Evolutionary conservation across 2,329 filamentous ascomycete species (phyloP), one percentile per base, ranked within the genome.

Genomic region (Westerdykella ornata): DNA sequence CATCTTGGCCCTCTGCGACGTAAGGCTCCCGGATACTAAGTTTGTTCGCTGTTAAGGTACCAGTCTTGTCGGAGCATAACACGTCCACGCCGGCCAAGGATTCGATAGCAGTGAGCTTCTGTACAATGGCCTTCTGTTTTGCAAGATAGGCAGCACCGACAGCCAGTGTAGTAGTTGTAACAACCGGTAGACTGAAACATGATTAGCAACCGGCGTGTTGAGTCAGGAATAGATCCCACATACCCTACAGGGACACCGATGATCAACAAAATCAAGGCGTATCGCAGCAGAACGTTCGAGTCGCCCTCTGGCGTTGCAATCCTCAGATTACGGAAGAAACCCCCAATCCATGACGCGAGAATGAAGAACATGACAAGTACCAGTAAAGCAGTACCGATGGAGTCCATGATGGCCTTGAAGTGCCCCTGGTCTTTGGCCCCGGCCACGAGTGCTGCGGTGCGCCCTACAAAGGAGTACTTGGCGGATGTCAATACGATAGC

Each of bases 361-460:
- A 87, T 85, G 75, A 77, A 87, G 71, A 84, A 82, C 68, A 87
- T 81, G 70, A 87, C 84, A 48, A 87, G 73, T 56, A 87, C 82
- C 54, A 88, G 74, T 42, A 88, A 74, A 46, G 80, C 72, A 39
- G 82, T 85, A 68, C 83, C 83, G 60, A 88, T 87, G 62, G 78
- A 82, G 77, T 87, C 82, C 84, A 87, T 87, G 73, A 87, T 84
- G 52, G 82, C 82, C 73, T 88, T 86, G 78, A 85, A 85, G 69
- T 85, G 82, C 70, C 83, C 84, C 60, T 81, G 76, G 66, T 86
- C 84, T 69, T 85, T 75, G 52, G 84, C 83, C 52, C 82, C 83
- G 70, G 85, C 79, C 38, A 87, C 83, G 38, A 87, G 75, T 54
- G 78, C 77, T 47, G 84, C 84, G 54, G 83, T 87, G 66, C 79